phyloP scores from a whole-genome alignment of 2,329 filamentous ascomycete species.

The Epichloe sylvatica region DNA sequence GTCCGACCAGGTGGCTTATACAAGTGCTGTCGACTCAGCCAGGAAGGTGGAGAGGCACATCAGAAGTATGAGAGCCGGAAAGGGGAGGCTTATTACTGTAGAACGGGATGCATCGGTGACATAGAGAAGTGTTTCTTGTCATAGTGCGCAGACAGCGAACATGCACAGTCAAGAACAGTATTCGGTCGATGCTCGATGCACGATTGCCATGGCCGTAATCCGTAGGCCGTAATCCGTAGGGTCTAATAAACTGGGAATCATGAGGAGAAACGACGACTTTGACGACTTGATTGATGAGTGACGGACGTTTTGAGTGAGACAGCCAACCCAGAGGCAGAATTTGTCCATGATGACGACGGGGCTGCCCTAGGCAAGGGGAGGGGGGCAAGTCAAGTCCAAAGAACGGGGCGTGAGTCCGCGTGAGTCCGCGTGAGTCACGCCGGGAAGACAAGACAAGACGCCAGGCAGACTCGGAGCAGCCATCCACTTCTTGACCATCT shows the following conservation, averaged over 20 bases:
- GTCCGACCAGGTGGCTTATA: slow-evolving; percentile 20
- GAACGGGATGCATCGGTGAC: slow-evolving; percentile 23
- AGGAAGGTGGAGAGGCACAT: slow-evolving; percentile 34
- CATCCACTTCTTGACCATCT: too few species aligned
- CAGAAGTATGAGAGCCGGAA: slow-evolving; percentile 29
- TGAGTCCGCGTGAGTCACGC: too few species aligned
- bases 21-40: slow-evolving; percentile 25
- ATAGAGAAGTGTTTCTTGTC: neutral
- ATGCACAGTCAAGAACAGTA: slow-evolving; percentile 25
- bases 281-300: too few species aligned
- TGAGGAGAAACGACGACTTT: neutral
- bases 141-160: too few species aligned
- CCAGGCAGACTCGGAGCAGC: too few species aligned
- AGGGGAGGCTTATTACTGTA: slow-evolving; percentile 35
- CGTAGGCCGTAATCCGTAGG: slow-evolving; percentile 40
- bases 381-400: too few species aligned
- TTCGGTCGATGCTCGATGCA: slow-evolving; percentile 25
- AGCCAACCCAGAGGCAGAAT: too few species aligned
- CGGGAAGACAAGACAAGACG: too few species aligned
- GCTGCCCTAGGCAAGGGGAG: too few species aligned
- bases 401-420: too few species aligned
- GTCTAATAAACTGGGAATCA: slow-evolving; percentile 32
- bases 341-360: too few species aligned
- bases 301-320: too few species aligned
- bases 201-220: slow-evolving; percentile 26